Percentiles rank a stretch among this genome's conserved stretches.
These are phyloP conservation scores for Tuber melanosporum DNA, from an alignment of 495 filamentous ascomycete species.

Conservation along the genomic window DNA sequence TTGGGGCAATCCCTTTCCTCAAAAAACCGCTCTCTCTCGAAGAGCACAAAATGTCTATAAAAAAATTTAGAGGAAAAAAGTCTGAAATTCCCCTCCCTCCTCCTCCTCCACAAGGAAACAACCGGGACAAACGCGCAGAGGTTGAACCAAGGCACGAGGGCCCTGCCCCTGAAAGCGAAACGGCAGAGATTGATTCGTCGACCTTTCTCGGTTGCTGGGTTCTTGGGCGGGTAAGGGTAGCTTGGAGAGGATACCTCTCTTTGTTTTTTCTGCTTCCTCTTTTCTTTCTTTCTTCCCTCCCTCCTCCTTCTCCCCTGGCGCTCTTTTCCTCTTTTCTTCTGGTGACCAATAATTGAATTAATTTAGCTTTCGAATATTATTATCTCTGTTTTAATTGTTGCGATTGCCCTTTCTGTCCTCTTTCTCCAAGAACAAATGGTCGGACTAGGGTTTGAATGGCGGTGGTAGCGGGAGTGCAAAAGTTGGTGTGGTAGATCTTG, in stretches of 20 bases:
- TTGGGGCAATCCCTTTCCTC: neutral
- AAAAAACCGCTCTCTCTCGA: neutral
- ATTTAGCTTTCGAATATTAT: neutral
- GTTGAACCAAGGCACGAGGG: constrained; percentile 21
- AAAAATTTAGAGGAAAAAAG: neutral
- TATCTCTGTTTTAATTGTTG: neutral
- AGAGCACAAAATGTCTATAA: neutral
- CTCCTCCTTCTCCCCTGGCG: neutral
- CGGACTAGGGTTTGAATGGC: neutral
- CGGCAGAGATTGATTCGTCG: constrained; percentile 32
- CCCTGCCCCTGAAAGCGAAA: constrained; percentile 34
- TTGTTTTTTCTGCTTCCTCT: constrained; percentile 5
- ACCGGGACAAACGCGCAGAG: constrained; percentile 27
- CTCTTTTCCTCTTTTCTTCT: neutral
- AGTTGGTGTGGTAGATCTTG: neutral
- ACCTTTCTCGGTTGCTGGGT: constrained; percentile 23
- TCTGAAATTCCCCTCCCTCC: neutral
- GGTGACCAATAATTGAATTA: neutral
- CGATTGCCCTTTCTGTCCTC: neutral
- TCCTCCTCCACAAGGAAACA: constrained; percentile 17
- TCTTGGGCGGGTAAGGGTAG: constrained; percentile 7
- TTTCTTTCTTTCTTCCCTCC: neutral
- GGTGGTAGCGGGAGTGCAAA: neutral
- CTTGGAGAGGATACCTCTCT: neutral
- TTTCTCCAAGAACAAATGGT: neutral